Percentiles rank a stretch among this genome's conserved stretches.
Conservation (phyloP, 371 early-diverging fungal species). For the Globomyces sp. region DNA sequence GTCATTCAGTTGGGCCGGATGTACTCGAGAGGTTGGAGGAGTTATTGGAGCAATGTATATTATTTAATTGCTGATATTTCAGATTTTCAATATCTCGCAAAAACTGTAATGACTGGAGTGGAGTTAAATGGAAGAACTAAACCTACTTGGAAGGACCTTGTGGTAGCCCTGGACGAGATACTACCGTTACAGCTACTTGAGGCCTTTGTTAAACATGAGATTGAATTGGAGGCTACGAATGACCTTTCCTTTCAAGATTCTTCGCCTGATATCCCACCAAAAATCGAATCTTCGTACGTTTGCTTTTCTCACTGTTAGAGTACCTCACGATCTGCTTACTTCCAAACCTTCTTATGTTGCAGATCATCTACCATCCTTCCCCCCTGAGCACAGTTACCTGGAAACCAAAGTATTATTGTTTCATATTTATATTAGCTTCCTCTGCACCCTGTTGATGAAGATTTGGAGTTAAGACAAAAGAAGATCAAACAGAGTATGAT, state of each 20-base stretch:
- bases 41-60: too few species aligned
- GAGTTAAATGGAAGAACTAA: conserved; percentile 7
- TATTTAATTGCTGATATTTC: conserved; percentile 7
- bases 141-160: conserved; percentile 13
- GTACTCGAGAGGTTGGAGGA: too few species aligned
- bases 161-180: not conserved
- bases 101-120: not conserved
- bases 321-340: not conserved
- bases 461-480: conserved; percentile 9
- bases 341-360: not conserved
- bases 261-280: not conserved
- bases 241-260: not conserved
- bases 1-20: too few species aligned
- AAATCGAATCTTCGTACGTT: not conserved
- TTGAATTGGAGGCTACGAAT: not conserved
- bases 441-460: conserved; percentile 7
- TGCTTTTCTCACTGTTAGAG: not conserved
- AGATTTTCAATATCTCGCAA: conserved; percentile 10
- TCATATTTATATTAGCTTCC: conserved; percentile 6
- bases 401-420: conserved; percentile 5
- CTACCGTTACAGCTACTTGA: not conserved
- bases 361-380: conserved; percentile 5
- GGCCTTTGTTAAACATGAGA: not conserved
- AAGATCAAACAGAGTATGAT: conserved; percentile 13
- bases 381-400: conserved; percentile 8